phyloP scores from a whole-genome alignment of 1,284 basidiomycete species.

The Ceratobasidium sp. region DNA sequence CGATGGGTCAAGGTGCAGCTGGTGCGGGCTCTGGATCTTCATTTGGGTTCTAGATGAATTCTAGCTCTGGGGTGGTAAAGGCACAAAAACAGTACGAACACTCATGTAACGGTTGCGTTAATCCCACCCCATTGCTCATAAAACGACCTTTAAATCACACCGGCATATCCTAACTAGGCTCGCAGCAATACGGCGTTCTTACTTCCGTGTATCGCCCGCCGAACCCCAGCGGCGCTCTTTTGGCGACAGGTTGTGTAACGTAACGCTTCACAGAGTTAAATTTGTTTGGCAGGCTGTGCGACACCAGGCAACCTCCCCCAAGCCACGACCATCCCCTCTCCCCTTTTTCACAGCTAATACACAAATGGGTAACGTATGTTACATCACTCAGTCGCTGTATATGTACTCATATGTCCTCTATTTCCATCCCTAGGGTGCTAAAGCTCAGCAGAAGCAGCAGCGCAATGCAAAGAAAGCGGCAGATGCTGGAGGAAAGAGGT shows the following conservation, averaged over 20 bases:
- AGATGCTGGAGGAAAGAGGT: slow-evolving; percentile 65
- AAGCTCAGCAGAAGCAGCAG: slow-evolving; percentile 83
- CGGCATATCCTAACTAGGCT: background rate
- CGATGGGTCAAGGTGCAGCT: slow-evolving; percentile 33
- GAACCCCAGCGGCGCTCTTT: background rate
- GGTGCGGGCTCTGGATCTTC: slow-evolving; percentile 40
- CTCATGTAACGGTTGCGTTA: slow-evolving; percentile 34
- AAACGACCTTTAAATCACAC: background rate
- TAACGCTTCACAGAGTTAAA: slow-evolving; percentile 31
- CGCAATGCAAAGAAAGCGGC: slow-evolving; percentile 69
- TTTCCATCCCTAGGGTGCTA: slow-evolving; percentile 72
- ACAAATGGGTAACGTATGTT: slow-evolving; percentile 56
- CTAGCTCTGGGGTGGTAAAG: background rate
- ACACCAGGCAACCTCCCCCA: slow-evolving; percentile 5
- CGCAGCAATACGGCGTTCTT: background rate
- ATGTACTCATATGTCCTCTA: background rate
- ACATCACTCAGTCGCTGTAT: background rate
- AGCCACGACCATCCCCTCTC: slow-evolving; percentile 21
- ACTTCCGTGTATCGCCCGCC: background rate
- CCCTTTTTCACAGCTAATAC: slow-evolving; percentile 16
- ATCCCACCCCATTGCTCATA: slow-evolving; percentile 2
- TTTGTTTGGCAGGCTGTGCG: slow-evolving; percentile 44
- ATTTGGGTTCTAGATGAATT: slow-evolving; percentile 32
- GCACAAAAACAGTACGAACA: slow-evolving; percentile 37
- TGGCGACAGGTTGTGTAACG: background rate